phyloP scores from a whole-genome alignment of 257 asterid genomes.

The Lavandula angustifolia region DNA sequence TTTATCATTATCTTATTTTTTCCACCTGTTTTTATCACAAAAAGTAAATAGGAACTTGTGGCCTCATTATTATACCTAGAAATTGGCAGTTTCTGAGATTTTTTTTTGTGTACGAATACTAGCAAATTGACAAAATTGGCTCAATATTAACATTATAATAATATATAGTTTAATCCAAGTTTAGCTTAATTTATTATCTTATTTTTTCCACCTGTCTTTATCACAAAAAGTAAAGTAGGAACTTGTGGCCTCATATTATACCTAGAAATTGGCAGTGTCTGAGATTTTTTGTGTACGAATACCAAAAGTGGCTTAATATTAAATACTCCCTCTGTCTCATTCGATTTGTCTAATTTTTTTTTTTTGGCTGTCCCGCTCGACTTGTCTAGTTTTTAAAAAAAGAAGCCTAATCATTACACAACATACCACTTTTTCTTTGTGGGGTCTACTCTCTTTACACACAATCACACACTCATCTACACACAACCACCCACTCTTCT shows the following conservation, averaged over 20 bases:
- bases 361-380: too few species aligned
- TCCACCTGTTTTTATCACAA: constrained; percentile 38
- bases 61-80: constrained; percentile 16
- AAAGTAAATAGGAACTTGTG: not conserved
- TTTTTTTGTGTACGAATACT: not conserved
- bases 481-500: too few species aligned
- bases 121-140: not conserved
- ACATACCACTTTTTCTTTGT: too few species aligned
- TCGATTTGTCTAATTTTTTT: too few species aligned
- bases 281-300: not conserved
- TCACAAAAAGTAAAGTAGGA: constrained; percentile 24
- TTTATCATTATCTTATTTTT: constrained; percentile 18
- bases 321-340: too few species aligned
- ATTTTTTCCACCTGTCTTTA: constrained; percentile 34
- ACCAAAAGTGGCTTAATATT: not conserved
- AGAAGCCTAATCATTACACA: too few species aligned
- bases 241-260: constrained; percentile 4
- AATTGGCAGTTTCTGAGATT: constrained; percentile 34
- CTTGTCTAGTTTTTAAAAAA: too few species aligned
- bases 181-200: constrained; percentile 1
- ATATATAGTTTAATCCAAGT: not conserved
- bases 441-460: too few species aligned
- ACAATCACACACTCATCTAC: too few species aligned
- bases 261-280: constrained; percentile 33
- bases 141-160: not conserved